Base-by-base conservation (phyloP, 2,329 filamentous ascomycete genomes). In the Bipolaris victoriae region DNA sequence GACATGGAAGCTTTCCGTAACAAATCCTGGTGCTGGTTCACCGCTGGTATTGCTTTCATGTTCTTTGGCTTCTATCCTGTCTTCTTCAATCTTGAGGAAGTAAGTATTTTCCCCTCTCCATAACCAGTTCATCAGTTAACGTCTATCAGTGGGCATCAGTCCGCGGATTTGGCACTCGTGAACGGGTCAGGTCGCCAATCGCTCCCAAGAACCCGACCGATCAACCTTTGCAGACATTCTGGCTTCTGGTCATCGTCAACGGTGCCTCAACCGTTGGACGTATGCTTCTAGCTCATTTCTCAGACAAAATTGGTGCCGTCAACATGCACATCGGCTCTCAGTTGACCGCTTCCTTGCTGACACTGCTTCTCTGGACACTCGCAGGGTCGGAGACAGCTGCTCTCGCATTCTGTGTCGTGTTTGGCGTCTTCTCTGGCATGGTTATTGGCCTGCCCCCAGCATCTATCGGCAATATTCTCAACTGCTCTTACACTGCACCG, bases 1-100 rank as follows among this genome's bases (percentile, higher is more conserved):
- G 81, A 83, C 55, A 72, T 65, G 1, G 68, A 77, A 20, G 81
- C 80, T 0, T 79, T 82, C 65, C 64, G 62, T 31, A 78, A 80
- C 66, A 69, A 67, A 20, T 67, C 79, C 2, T 83, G 78, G 61
- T 69, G 66, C 52, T 81, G 77, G 73, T 79, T 81, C 58, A 77
- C 76, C 20, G 77, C 76, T 1, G 72, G 76, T 5, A 77, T 82
- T n/a, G 72, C 76, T 1, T 79, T 81, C 59, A 71, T 83, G 45
- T 83, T 83, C 72, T 76, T 82, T 47, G 81, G 81, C 20, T 83
- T 83, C 66, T 83, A 83, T 58, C 77, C 80, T 3, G 70, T 83
- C 18, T 82, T 83, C 71, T 83, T 83, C 74, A 82, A 82, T 58
- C 76, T 83, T 29, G 80, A 83, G 65, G 81, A 83, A 68, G 76